A percentile compares a stretch with the other conserved stretches of the same genome.
phyloP scores from a whole-genome alignment of 345 rosid species.

The Noccaea bulbosa region DNA sequence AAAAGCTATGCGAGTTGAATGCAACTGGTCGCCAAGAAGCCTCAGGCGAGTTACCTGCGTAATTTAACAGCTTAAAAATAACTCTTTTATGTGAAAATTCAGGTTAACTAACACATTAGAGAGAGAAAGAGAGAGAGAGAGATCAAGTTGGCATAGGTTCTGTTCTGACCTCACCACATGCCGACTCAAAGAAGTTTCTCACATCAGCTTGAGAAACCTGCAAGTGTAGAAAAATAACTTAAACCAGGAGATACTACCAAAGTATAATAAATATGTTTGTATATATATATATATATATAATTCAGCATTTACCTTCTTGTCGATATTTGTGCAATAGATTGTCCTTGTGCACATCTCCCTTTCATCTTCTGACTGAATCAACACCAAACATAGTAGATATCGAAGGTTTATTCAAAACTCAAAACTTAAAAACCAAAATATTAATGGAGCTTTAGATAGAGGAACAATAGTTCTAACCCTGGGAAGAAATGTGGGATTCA shows the following conservation, averaged over 20 bases:
- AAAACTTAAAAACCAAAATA: slow-evolving; percentile 3
- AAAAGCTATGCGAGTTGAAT: slow-evolving; percentile 88
- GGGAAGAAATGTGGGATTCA: slow-evolving; percentile 90
- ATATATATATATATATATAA: not conserved
- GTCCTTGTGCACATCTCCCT: slow-evolving; percentile 94
- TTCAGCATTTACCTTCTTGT: slow-evolving; percentile 64
- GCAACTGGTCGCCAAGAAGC: slow-evolving; percentile 82
- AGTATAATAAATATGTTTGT: not conserved
- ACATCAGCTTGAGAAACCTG: slow-evolving; percentile 86
- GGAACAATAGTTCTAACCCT: slow-evolving; percentile 55
- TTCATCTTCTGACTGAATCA: slow-evolving; percentile 89
- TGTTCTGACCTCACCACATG: slow-evolving; percentile 84
- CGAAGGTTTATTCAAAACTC: slow-evolving; percentile 20
- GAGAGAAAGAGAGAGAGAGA: not conserved
- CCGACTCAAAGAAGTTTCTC: slow-evolving; percentile 72
- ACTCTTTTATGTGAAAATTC: not conserved
- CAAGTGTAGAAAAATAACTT: slow-evolving; percentile 10
- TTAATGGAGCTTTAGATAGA: slow-evolving; percentile 7
- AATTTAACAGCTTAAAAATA: not conserved
- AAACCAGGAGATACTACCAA: not conserved
- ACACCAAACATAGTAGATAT: slow-evolving; percentile 15
- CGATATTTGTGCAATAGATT: slow-evolving; percentile 90
- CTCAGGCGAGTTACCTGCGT: slow-evolving; percentile 81
- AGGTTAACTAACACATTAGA: not conserved
- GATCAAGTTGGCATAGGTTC: not conserved